Base-by-base conservation (phyloP, 2,329 filamentous ascomycete genomes). In the Colletotrichum tamarilloi region DNA sequence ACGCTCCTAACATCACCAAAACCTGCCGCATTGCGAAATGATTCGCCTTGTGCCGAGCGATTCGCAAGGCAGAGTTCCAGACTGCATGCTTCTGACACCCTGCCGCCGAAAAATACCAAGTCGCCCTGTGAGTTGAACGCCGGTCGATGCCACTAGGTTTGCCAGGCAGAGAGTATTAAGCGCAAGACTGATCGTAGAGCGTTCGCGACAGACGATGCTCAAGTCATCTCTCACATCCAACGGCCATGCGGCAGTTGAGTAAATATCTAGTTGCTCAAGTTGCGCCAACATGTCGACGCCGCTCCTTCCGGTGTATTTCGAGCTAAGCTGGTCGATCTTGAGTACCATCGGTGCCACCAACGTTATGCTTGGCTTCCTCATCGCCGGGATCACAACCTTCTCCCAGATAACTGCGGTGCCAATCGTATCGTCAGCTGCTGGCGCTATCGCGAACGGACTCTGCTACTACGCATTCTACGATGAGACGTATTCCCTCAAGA, bases 271-370 rank as follows among this genome's bases (percentile, higher is more conserved):
- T 12, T 38, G 35, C 38, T 42, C 42, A 35, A 42, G 49, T 56
- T 11, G 30, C 49, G 35, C 5, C 26, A 58, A 26, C 28, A 71
- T 71, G 71, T 65, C 67, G 28, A 71, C 67, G 62, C 62, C 62
- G 35, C 62, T 71, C 32, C 3, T 63, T 14, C 76, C 75, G 3
- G 69, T 81, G 5, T 85, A 85, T 67, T 85, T 82, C 68, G 84
- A 86, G 77, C 77, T 82, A 68, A 83, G 83, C 77, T 86, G 84
- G 84, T 81, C 83, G 24, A 84, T 86, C 35, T 81, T 87, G 68
- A 86, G 83, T 77, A 84, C 82, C 59, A 82, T 86, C 73, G 84
- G 85, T 35, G 75, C 84, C n/a, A 77, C 80, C 24, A 84, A 84
- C 69, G 77, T 83, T 30, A 73, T 85, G 35, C 82, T 85, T 55